A percentile compares a stretch with the other conserved stretches of the same genome.
phyloP scores from a whole-genome alignment of 352 stramenopile species.

The Peronosclerospora sorghi region DNA sequence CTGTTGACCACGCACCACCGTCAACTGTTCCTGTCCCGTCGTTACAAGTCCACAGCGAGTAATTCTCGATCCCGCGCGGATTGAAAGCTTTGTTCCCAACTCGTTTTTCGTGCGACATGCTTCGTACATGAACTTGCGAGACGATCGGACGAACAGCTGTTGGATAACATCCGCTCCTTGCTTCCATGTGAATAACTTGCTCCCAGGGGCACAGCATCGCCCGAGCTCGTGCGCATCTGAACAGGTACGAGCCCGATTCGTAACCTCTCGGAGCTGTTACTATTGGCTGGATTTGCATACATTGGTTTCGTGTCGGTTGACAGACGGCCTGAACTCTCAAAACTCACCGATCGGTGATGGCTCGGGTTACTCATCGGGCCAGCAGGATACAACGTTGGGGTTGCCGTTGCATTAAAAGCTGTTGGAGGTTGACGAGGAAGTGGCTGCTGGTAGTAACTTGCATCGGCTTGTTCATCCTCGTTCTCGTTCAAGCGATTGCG shows the following conservation, averaged over 20 bases:
- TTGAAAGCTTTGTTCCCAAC: conserved; percentile 15
- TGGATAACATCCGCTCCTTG: conserved; percentile 14
- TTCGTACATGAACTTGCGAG: conserved; percentile 15
- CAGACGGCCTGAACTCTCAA: conserved; percentile 12
- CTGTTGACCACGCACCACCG: background rate
- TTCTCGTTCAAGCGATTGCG: conserved; percentile 38
- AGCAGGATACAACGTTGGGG: conserved; percentile 10
- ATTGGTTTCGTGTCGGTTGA: conserved; percentile 18
- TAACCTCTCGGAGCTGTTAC: conserved; percentile 17
- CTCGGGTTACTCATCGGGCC: conserved; percentile 1
- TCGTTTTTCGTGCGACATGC: conserved; percentile 14
- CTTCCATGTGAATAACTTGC: conserved; percentile 9
- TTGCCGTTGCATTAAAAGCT: conserved; percentile 4
- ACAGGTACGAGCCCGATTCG: conserved; percentile 17
- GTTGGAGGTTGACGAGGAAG: no score
- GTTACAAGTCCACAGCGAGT: conserved; percentile 25
- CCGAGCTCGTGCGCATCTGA: conserved; percentile 15
- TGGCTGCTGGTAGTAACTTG: conserved; percentile 31
- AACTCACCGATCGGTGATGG: conserved; percentile 8
- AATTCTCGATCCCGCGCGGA: conserved; percentile 17
- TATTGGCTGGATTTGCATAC: conserved; percentile 21
- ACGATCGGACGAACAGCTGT: conserved; percentile 15
- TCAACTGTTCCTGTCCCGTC: no score
- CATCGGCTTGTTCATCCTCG: conserved; percentile 30
- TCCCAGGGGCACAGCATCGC: conserved; percentile 11